Evolutionary conservation across 345 rosid species (phyloP), one percentile per base, ranked within the genome.

Genomic region (Mercurialis annua): DNA sequence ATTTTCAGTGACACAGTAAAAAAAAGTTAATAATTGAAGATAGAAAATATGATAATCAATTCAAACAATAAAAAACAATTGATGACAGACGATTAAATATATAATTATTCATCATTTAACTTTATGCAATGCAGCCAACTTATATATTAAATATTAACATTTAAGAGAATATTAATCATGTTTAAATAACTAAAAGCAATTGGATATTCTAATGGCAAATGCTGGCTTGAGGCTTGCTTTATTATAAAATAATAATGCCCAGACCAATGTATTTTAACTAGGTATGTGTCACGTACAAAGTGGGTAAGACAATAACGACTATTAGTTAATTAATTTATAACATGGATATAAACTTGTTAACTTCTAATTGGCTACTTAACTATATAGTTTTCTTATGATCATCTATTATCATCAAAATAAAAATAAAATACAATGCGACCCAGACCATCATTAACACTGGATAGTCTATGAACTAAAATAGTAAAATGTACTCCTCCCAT

Each of bases 241-340:
- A 73, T 50, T 59, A 33, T 52, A n/a, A 44, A n/a, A n/a, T n/a
- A n/a, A n/a, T n/a, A n/a, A n/a, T n/a, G n/a, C n/a, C n/a, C n/a
- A n/a, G n/a, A n/a, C n/a, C n/a, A n/a, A n/a, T n/a, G n/a, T n/a
- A n/a, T n/a, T n/a, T n/a, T 48, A 66, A 52, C 24, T 12, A 59
- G 74, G 48, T 36, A 79, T 67, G 76, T 71, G 85, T 76, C 74
- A 59, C 21, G 53, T 44, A 63, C 36, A 6, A 53, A 76, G 71
- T 63, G 77, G 78, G 60, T 30, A 30, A 15, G 27, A 16, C 17
- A 12, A 53, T 59, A 55, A 61, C 59, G 67, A 62, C 50, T 65
- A 3, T 40, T 40, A 40, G 5, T 7, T 40, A 55, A 16, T 15
- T 55, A 55, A 29, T 55, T 17, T n/a, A 20, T 55, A 55, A 20